Evolutionary conservation across 129 eudicot genomes (phyloP).

Genomic region (Ambrosia artemisiifolia): DNA sequence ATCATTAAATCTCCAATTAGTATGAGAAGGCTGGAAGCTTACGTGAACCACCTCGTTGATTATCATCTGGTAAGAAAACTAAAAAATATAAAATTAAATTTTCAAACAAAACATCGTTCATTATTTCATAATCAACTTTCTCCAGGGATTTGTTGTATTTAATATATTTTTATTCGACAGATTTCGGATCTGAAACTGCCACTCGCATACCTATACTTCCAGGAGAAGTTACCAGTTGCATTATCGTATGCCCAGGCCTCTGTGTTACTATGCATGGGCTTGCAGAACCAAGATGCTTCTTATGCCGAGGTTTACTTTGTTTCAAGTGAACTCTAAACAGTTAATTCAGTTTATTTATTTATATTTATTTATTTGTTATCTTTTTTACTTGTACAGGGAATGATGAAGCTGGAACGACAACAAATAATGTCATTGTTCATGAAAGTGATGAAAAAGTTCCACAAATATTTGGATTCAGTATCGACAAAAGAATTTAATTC

Average conservation of each 20-base stretch:
- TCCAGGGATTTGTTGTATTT: not conserved
- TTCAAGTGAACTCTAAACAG: not conserved
- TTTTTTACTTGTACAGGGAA: constrained; percentile 39
- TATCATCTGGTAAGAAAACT: constrained; percentile 46
- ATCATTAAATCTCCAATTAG: constrained; percentile 44
- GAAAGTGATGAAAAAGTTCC: constrained; percentile 77
- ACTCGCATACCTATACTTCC: constrained; percentile 65
- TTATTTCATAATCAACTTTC: not conserved
- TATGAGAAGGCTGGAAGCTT: constrained; percentile 69
- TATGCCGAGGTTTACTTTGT: constrained; percentile 54
- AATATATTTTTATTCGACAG: constrained; percentile 34
- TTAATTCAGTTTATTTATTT: not conserved
- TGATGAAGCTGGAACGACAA: constrained; percentile 72
- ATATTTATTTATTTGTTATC: not conserved
- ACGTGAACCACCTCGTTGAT: constrained; percentile 58
- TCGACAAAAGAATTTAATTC: constrained; percentile 52
- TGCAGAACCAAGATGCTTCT: constrained; percentile 78
- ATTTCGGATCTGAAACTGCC: constrained; percentile 52
- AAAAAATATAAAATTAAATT: not conserved
- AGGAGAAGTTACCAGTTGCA: constrained; percentile 71
- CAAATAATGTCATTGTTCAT: constrained; percentile 59
- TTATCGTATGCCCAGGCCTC: constrained; percentile 77
- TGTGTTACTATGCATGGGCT: constrained; percentile 79
- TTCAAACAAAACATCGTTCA: not conserved
- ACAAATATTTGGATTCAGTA: constrained; percentile 54